Evolutionary conservation across 1,284 basidiomycete species (phyloP), one percentile per base, ranked within the genome.

Genomic region (Tylopilus orsonianus): DNA sequence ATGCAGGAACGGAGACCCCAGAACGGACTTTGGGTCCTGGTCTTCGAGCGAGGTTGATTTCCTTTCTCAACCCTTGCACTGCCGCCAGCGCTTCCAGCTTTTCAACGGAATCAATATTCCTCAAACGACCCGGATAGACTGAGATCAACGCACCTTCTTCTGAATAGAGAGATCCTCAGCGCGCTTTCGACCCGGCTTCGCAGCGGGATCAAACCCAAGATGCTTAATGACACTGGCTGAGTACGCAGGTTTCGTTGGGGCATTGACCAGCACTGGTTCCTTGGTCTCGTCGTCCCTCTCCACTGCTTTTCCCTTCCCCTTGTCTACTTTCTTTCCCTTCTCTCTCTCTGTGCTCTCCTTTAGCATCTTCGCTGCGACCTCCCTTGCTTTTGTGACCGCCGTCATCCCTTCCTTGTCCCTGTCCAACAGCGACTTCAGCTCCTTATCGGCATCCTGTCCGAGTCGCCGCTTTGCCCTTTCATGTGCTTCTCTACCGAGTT

Each of bases 181-280:
- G 30, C 71, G 67, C 33, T 71, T 67, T 33, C 72, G 73, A 3
- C 79, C 79, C 20, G 69, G 65, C 54, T 79, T 81, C 4, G 72
- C 59, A 0, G 80, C 78, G 20, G 87, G 87, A 66, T 90, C 85
- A 50, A 90, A 90, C 1, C 87, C 87, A 12, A 90, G 71, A 8
- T 76, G 71, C 56, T 82, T 83, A 59, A 90, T 80, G 24, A 85
- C 62, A 37, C 71, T 69, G 0, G 83, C 82, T 30, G 83, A 81
- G 62, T 85, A 89, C 3, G 77, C 74, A 39, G 70, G 73, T 64
- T 75, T 79, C 33, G 27, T 37, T 12, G 55, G 41, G 13, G 20
- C 46, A 16, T 46, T 50, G 41, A 44, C 46, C 10, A 42, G 44
- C 34, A 46, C 46, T 13, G 44, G 56, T 52, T 57, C 56, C 48